phyloP scores from a whole-genome alignment of 768 basidiomycete species.

The Pisolithus orientalis region DNA sequence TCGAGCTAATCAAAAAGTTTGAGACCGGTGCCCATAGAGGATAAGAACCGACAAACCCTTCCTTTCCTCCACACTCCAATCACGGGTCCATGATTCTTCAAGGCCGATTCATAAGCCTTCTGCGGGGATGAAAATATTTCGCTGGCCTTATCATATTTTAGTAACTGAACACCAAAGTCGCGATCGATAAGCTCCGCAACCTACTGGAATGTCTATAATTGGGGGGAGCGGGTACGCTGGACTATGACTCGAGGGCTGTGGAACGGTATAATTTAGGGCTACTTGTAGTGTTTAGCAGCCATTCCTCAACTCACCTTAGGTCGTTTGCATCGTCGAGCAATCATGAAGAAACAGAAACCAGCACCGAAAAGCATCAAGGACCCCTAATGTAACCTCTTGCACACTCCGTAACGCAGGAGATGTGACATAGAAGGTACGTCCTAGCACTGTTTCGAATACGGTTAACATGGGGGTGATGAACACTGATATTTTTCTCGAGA shows the following conservation, averaged over 20 bases:
- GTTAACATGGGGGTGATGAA: too few species aligned
- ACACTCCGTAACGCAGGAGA: too few species aligned
- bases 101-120: slow-evolving; percentile 26
- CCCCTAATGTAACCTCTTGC: too few species aligned
- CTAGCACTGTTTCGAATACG: too few species aligned
- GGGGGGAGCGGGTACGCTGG: background rate
- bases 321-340: background rate
- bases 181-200: background rate
- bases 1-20: slow-evolving; percentile 18
- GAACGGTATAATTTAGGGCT: background rate
- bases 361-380: too few species aligned
- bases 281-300: background rate
- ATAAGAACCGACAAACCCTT: slow-evolving; percentile 9
- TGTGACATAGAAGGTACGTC: too few species aligned
- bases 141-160: background rate
- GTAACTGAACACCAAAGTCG: slow-evolving; percentile 6
- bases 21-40: background rate
- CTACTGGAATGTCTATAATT: background rate
- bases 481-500: too few species aligned
- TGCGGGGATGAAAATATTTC: slow-evolving; percentile 26
- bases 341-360: too few species aligned
- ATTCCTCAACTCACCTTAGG: background rate
- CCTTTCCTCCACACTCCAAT: slow-evolving; percentile 13
- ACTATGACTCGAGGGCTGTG: background rate
- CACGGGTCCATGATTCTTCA: slow-evolving; percentile 23